These are phyloP conservation scores for Paramecium caudatum DNA, from an alignment of 73 alveolate species.

Conservation along the genomic window DNA sequence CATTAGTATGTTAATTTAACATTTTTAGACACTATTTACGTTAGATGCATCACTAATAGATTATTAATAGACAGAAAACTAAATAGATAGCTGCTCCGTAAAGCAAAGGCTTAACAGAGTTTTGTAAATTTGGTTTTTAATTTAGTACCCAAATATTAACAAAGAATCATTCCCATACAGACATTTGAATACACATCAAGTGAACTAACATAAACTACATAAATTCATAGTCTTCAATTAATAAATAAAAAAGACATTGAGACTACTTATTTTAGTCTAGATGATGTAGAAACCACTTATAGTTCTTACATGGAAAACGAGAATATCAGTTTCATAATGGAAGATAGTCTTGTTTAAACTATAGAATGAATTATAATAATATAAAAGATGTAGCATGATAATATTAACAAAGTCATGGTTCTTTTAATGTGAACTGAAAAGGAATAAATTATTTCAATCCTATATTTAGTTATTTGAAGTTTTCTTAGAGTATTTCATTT, in stretches of 20 bases:
- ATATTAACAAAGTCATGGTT: too few species aligned
- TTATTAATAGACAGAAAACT: neutral
- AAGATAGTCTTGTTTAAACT: constrained; percentile 1
- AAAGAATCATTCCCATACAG: neutral
- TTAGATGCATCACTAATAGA: neutral
- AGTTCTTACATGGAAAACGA: constrained; percentile 20
- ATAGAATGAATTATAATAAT: too few species aligned
- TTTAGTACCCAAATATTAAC: neutral
- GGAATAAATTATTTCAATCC: too few species aligned
- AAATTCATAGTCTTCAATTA: neutral
- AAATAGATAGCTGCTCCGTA: neutral
- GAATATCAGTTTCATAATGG: constrained; percentile 45
- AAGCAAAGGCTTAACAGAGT: constrained; percentile 1
- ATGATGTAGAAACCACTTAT: constrained; percentile 48
- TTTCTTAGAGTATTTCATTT: too few species aligned
- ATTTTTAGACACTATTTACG: constrained; percentile 1
- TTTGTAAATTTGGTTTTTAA: neutral
- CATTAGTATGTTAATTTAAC: neutral
- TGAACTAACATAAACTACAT: neutral
- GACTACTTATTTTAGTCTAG: constrained; percentile 45
- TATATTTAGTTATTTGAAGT: too few species aligned
- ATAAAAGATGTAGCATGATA: too few species aligned
- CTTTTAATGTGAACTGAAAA: too few species aligned
- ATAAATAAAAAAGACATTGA: constrained; percentile 21
- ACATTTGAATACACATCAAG: neutral